These are phyloP conservation scores for Diaporthe batatas DNA, from an alignment of 2,329 filamentous ascomycete genomes.

Conservation along the genomic window DNA sequence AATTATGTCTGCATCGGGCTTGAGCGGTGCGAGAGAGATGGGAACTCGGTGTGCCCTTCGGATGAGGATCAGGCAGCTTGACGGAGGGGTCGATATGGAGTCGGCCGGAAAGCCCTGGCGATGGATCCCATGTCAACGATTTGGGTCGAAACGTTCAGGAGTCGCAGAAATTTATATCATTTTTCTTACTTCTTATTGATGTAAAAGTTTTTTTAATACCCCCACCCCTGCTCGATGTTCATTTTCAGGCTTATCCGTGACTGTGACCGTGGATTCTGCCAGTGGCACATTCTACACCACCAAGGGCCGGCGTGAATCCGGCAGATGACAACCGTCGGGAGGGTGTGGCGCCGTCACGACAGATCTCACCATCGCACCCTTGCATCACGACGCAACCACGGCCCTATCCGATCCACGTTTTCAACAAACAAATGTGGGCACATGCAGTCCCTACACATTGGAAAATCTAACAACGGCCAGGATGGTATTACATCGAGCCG, in stretches of 20 bases:
- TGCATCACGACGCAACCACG: slow-evolving; percentile 5
- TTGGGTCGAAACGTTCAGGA: background rate
- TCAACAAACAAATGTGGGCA: background rate
- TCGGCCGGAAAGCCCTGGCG: background rate
- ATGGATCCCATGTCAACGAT: slow-evolving; percentile 3
- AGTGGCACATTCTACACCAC: background rate
- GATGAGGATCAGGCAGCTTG: slow-evolving; percentile 6
- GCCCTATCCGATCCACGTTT: slow-evolving; percentile 19
- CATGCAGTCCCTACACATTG: slow-evolving; percentile 5
- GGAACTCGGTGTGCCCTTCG: background rate
- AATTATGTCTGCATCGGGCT: background rate
- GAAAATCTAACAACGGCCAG: background rate
- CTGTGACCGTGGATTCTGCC: background rate
- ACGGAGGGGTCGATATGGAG: slow-evolving; percentile 2
- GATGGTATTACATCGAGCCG: background rate
- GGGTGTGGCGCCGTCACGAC: slow-evolving; percentile 13
- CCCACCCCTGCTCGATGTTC: too few relatives aligned
- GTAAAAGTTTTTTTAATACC: too few relatives aligned
- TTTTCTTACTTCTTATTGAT: too few relatives aligned
- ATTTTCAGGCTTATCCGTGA: background rate
- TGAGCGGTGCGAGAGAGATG: background rate
- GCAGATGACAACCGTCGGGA: slow-evolving; percentile 3
- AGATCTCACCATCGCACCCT: slow-evolving; percentile 28
- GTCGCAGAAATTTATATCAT: background rate
- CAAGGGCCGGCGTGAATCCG: background rate